Base-by-base conservation (phyloP, 75 land plant species). In the Cunninghamia lanceolata region DNA sequence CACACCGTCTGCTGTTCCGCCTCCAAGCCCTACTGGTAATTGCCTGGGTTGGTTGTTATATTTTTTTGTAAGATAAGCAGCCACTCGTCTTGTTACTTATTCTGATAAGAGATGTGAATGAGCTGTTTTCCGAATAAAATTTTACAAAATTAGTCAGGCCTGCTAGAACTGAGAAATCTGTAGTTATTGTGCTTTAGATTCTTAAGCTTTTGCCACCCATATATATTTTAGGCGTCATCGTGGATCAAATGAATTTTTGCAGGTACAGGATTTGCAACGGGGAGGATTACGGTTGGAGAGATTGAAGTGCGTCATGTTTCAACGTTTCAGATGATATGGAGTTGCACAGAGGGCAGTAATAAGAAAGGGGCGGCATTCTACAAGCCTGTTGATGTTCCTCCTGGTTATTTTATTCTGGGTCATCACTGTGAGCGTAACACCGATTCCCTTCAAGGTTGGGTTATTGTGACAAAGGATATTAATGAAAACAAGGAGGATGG, bases 261-360 rank as follows among this genome's bases (percentile, higher is more conserved):
- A 93, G 96, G 91, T n/a, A 88, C 86, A 3, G 88, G 78, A 30
- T 87, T 87, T 47, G 88, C 80, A 30, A 87, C 79, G 3, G 40
- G 88, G 10, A 30, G 21, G 28, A 85, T 87, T 7, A 70, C 47
- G 56, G 52, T 87, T 19, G 88, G 87, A 2, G 88, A 85, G 45
- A 68, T 87, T 42, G 88, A 87, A 46, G 46, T 45, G 19, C 10
- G 46, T 19, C 79, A 85, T 7, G 76, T 87, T 70, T 11, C 87
- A 43, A 84, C 88, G 39, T 87, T 87, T 66, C 40, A 87, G 54
- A 87, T 46, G 30, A 46, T 85, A 35, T 87, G 88, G 88, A 68
- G 59, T 2, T 66, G 56, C 19, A 52, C 35, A 14, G 77, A 59
- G 30, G 88, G 88, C 14, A 75, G 86, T 11, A 74, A 71, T 11